Evolutionary conservation across 805 yeast species (phyloP).

Genomic region (Saccharomycopsis sp.): DNA sequence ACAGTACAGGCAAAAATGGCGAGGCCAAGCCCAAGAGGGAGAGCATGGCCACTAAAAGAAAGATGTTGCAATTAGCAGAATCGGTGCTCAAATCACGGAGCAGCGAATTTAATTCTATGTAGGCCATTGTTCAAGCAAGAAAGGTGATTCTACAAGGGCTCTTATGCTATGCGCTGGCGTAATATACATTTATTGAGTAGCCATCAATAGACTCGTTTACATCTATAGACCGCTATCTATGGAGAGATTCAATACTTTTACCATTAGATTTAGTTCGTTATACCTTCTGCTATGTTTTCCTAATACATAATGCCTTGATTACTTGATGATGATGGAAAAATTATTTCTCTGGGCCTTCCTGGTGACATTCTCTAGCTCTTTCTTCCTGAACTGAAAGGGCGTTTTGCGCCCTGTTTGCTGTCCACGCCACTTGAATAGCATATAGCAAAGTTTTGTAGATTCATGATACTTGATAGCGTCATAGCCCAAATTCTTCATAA

Average conservation of each 20-base stretch:
- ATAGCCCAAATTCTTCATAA: conserved; percentile 63
- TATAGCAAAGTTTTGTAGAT: conserved; percentile 67
- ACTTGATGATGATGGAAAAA: conserved; percentile 14
- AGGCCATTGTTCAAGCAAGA: neutral
- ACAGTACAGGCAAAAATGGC: conserved; percentile 25
- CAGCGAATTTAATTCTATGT: conserved; percentile 62
- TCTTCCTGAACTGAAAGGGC: conserved; percentile 11
- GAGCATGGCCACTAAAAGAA: conserved; percentile 64
- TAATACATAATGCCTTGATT: neutral
- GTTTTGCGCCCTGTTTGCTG: neutral
- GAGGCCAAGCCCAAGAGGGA: conserved; percentile 36
- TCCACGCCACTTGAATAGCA: conserved; percentile 52
- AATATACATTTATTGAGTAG: neutral
- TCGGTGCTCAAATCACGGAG: conserved; percentile 55
- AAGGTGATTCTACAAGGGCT: neutral
- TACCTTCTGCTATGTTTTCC: neutral
- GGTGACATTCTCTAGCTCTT: conserved; percentile 8
- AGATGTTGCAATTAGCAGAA: conserved; percentile 70
- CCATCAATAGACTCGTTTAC: too few species aligned
- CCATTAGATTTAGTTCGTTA: too few species aligned
- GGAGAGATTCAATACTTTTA: too few species aligned
- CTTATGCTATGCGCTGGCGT: too few species aligned
- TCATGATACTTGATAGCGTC: conserved; percentile 39
- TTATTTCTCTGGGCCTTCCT: conserved; percentile 14
- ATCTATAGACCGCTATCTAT: too few species aligned